A percentile compares a stretch with the other conserved stretches of the same genome.
Conservation (phyloP, 2,329 filamentous ascomycete species). For the Hypoxylon sp. region DNA sequence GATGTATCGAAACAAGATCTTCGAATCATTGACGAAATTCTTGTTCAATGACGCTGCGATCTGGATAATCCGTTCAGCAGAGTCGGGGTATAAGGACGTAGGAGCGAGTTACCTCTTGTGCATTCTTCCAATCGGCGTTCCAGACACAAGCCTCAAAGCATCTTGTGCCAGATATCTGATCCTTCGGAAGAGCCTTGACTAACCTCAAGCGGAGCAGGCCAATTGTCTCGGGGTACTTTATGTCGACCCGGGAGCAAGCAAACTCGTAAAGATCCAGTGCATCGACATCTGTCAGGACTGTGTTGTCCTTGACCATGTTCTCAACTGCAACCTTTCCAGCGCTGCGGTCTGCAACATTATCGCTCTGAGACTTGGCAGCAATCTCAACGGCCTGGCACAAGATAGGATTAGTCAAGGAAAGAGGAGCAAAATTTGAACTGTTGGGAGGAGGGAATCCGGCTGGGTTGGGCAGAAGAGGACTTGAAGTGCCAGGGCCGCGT, state of each 20-base stretch:
- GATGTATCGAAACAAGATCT: constrained; percentile 68
- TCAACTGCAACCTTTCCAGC: constrained; percentile 60
- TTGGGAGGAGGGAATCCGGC: neutral
- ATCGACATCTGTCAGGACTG: constrained; percentile 62
- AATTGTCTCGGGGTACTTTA: constrained; percentile 61
- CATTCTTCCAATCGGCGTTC: constrained; percentile 67
- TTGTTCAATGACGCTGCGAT: constrained; percentile 67
- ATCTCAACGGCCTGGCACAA: constrained; percentile 50
- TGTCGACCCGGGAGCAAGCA: constrained; percentile 59
- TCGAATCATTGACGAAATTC: constrained; percentile 61
- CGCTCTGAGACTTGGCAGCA: constrained; percentile 65
- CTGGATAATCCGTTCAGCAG: constrained; percentile 50
- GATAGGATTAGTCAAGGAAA: constrained; percentile 22
- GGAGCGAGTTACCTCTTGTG: constrained; percentile 62
- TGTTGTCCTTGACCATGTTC: constrained; percentile 61
- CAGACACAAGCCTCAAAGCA: constrained; percentile 67
- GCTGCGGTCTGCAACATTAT: constrained; percentile 61
- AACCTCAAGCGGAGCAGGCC: constrained; percentile 63
- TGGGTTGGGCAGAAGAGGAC: neutral
- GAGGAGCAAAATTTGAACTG: neutral
- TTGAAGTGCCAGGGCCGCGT: neutral
- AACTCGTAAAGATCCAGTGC: constrained; percentile 68
- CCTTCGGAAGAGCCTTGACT: constrained; percentile 66
- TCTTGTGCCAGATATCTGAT: constrained; percentile 56
- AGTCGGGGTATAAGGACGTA: neutral